A percentile compares a stretch with the other conserved stretches of the same genome.
phyloP scores from a whole-genome alignment of 106 monocot genomes.

The Acanthochlamys bracteata region DNA sequence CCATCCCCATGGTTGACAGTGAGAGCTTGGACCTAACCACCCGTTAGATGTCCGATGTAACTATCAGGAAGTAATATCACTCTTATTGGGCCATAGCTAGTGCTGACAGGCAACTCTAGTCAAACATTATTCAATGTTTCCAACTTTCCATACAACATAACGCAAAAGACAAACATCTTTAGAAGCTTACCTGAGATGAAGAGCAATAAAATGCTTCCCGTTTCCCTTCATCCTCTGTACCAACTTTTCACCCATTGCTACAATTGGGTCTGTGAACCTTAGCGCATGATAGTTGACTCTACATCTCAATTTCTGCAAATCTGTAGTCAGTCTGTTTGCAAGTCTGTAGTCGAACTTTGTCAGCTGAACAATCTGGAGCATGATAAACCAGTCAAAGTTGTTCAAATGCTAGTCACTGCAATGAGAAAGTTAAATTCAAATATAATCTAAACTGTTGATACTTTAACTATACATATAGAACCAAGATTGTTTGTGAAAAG shows the following conservation, averaged over 20 bases:
- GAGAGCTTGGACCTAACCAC: no score
- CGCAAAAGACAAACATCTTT: not conserved
- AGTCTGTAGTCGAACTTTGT: slow-evolving; percentile 56
- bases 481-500: no score
- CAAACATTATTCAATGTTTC: not conserved
- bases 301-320: slow-evolving; percentile 50
- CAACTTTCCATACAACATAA: not conserved
- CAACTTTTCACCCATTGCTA: slow-evolving; percentile 34
- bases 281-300: slow-evolving; percentile 54
- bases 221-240: slow-evolving; percentile 33
- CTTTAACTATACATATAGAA: no score
- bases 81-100: no score
- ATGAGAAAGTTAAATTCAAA: no score
- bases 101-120: no score
- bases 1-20: no score
- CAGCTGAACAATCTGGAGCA: slow-evolving; percentile 36
- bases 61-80: no score
- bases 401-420: not conserved
- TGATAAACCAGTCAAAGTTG: not conserved
- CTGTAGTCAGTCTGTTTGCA: slow-evolving; percentile 38
- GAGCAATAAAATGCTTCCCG: slow-evolving; percentile 38
- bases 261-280: slow-evolving; percentile 33
- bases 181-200: slow-evolving; percentile 33
- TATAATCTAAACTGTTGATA: no score
- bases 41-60: no score